Conservation (phyloP, 495 filamentous ascomycete species). For the Xylaria scruposa region DNA sequence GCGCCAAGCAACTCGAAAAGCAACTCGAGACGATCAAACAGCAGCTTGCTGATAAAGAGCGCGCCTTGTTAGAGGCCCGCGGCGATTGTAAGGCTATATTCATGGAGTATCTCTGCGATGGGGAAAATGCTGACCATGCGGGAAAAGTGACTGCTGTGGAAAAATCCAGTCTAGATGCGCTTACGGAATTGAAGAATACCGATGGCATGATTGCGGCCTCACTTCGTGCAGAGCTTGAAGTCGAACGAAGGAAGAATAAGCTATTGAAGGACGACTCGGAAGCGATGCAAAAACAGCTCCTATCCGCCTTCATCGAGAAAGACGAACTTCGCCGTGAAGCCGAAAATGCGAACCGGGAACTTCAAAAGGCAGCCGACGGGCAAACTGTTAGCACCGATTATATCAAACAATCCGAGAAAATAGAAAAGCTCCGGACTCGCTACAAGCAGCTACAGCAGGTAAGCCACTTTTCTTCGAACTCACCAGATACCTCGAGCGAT, state of each 20-base stretch:
- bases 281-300: conserved; percentile 57
- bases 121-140: conserved; percentile 31
- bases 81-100: conserved; percentile 44
- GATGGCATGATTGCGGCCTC: conserved; percentile 60
- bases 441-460: conserved; percentile 57
- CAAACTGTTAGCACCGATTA: conserved; percentile 43
- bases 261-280: conserved; percentile 53
- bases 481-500: conserved; percentile 17
- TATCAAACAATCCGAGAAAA: conserved; percentile 51
- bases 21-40: conserved; percentile 35
- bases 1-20: conserved; percentile 51
- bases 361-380: conserved; percentile 40
- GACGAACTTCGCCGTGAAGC: conserved; percentile 60
- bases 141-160: conserved; percentile 54
- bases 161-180: conserved; percentile 52
- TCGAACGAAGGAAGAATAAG: conserved; percentile 51
- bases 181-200: conserved; percentile 59
- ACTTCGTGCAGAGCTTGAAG: conserved; percentile 57
- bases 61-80: conserved; percentile 50
- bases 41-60: conserved; percentile 51
- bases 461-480: conserved; percentile 34
- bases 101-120: conserved; percentile 26
- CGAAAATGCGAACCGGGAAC: conserved; percentile 50
- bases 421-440: conserved; percentile 55
- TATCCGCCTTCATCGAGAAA: conserved; percentile 59